Evolutionary conservation across 2,329 filamentous ascomycete genomes (phyloP).

Genomic region (Byssochlamys sp.): DNA sequence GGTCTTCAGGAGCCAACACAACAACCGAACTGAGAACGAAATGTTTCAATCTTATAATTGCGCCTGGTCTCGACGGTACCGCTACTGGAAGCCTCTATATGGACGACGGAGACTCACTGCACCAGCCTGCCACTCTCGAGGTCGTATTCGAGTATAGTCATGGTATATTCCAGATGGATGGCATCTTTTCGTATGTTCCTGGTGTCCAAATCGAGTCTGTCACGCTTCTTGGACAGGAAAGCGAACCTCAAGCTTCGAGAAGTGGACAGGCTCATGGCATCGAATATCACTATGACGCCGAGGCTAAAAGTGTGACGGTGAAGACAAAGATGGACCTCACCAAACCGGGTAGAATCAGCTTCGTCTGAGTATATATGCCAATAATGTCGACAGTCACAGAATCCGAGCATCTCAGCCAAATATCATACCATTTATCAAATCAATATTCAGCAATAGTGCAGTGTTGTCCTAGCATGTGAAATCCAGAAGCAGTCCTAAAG

Average conservation of each 20-base stretch:
- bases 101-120: conserved; percentile 63
- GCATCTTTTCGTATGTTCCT: conserved; percentile 18
- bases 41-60: conserved; percentile 62
- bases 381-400: too few species aligned
- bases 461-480: background rate
- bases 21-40: conserved; percentile 52
- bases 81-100: conserved; percentile 63
- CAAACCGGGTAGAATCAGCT: background rate
- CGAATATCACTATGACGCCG: background rate
- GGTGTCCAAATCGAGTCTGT: conserved; percentile 24
- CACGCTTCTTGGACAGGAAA: conserved; percentile 21
- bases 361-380: background rate
- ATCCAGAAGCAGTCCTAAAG: background rate
- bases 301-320: background rate
- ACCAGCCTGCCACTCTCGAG: conserved; percentile 46
- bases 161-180: conserved; percentile 29
- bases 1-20: conserved; percentile 46
- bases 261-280: background rate
- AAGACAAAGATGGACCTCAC: background rate
- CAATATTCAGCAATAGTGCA: background rate
- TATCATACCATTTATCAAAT: background rate
- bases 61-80: conserved; percentile 51
- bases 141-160: conserved; percentile 52
- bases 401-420: background rate
- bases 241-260: background rate